A percentile compares a stretch with the other conserved stretches of the same genome.
Conservation (phyloP, 2,329 filamentous ascomycete species). For the Amylocarpus encephaloides region DNA sequence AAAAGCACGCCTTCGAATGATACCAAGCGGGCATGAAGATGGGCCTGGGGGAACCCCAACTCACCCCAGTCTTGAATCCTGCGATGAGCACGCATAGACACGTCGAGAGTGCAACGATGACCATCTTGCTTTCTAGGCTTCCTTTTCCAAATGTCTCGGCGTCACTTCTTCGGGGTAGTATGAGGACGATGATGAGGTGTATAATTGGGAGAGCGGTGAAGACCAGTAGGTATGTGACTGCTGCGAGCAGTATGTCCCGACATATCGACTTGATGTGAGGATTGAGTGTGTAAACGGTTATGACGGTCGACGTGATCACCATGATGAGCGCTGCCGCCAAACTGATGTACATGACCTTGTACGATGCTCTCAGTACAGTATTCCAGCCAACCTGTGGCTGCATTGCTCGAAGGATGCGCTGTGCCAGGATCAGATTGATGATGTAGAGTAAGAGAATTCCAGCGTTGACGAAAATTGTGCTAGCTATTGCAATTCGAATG, state of each 20-base stretch:
- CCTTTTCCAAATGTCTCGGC: conserved; percentile 58
- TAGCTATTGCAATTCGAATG: conserved; percentile 10
- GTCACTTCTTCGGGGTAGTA: conserved; percentile 36
- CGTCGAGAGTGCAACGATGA: conserved; percentile 52
- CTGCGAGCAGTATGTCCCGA: conserved; percentile 58
- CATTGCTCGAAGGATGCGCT: not conserved
- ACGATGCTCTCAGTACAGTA: not conserved
- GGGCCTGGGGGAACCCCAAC: conserved; percentile 44
- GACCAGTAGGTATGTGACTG: conserved; percentile 53
- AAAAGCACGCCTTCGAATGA: conserved; percentile 64
- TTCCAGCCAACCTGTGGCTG: not conserved
- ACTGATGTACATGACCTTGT: not conserved
- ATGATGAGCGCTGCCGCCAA: not conserved
- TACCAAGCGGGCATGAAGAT: conserved; percentile 56
- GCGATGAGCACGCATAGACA: conserved; percentile 60
- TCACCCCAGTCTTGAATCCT: conserved; percentile 56
- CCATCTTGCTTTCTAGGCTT: conserved; percentile 55
- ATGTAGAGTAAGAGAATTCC: conserved; percentile 56
- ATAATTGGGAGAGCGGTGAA: conserved; percentile 58
- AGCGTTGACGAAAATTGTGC: conserved; percentile 10
- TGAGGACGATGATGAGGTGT: conserved; percentile 44
- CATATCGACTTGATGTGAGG: conserved; percentile 25
- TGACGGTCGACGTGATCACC: not conserved
- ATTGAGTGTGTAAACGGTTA: not conserved
- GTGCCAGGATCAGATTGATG: conserved; percentile 55